Conservation (phyloP, 2,329 filamentous ascomycete species). For the Monilinia polystroma region DNA sequence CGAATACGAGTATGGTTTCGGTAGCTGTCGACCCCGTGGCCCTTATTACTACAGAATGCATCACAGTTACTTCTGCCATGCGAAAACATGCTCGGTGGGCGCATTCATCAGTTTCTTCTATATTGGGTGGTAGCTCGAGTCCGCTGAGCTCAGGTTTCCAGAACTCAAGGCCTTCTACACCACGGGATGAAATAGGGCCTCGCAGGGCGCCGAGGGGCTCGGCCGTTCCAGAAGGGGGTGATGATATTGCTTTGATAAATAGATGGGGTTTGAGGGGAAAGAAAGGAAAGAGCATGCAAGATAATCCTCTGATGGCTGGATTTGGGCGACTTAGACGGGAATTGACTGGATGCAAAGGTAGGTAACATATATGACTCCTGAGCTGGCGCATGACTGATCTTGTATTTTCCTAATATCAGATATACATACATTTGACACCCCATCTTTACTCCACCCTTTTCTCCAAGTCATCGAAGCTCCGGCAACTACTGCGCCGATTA, state of each 20-base stretch:
- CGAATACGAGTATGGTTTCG: slow-evolving; percentile 50
- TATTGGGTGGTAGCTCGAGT: slow-evolving; percentile 71
- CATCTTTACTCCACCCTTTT: slow-evolving; percentile 86
- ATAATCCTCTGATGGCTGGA: slow-evolving; percentile 92
- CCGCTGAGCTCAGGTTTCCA: slow-evolving; percentile 41
- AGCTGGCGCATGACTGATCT: slow-evolving; percentile 11
- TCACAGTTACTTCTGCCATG: slow-evolving; percentile 96
- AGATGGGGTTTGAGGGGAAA: slow-evolving; percentile 92
- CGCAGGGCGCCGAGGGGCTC: slow-evolving; percentile 33
- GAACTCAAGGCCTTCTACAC: slow-evolving; percentile 50
- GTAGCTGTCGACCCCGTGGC: slow-evolving; percentile 90
- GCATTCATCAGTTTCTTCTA: slow-evolving; percentile 93
- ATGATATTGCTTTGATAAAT: slow-evolving; percentile 66
- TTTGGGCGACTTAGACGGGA: slow-evolving; percentile 89
- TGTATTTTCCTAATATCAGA: slow-evolving; percentile 52
- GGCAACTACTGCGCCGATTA: slow-evolving; percentile 93
- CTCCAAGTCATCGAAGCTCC: slow-evolving; percentile 95
- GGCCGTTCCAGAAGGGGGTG: slow-evolving; percentile 44
- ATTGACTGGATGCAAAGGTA: slow-evolving; percentile 80
- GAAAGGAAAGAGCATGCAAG: slow-evolving; percentile 95
- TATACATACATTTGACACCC: slow-evolving; percentile 84
- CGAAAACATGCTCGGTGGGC: slow-evolving; percentile 96
- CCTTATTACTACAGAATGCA: slow-evolving; percentile 96
- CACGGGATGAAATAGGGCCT: slow-evolving; percentile 34
- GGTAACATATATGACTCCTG: slow-evolving; percentile 26